These are phyloP conservation scores for Leccinum cinnamomeum DNA, from an alignment of 1,284 basidiomycete genomes.

Conservation along the genomic window DNA sequence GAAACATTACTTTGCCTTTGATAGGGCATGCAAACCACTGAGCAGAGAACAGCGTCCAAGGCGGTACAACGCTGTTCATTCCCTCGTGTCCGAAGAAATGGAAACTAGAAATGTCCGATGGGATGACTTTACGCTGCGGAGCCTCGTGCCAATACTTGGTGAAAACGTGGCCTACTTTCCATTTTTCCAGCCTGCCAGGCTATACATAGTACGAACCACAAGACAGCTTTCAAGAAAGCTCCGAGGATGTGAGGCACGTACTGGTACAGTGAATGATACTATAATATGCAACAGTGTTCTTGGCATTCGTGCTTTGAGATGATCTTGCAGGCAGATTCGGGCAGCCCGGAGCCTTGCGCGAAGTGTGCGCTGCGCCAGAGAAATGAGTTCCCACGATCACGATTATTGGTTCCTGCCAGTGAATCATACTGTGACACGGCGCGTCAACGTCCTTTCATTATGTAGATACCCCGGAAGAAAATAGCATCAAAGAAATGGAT, in stretches of 20 bases:
- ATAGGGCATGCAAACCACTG: not conserved
- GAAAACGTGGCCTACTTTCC: not conserved
- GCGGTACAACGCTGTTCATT: not conserved
- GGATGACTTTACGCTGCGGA: not conserved
- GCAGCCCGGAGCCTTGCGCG: too few species aligned
- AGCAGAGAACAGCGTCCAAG: not conserved
- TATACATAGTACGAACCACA: not conserved
- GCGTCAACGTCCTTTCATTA: not conserved
- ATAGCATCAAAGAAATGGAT: not conserved
- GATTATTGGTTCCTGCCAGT: not conserved
- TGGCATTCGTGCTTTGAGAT: not conserved
- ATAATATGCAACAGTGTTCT: not conserved
- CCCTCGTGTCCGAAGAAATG: slow-evolving; percentile 5
- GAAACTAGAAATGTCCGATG: slow-evolving; percentile 2
- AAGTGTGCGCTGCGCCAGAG: too few species aligned
- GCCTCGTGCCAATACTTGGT: not conserved
- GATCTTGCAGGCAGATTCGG: not conserved
- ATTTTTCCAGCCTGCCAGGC: not conserved
- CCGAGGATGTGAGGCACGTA: not conserved
- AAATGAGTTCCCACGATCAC: not conserved
- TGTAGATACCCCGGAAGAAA: not conserved
- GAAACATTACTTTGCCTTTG: not conserved
- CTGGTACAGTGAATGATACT: not conserved
- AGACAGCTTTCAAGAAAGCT: slow-evolving; percentile 1
- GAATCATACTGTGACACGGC: not conserved